Percentiles rank a stretch among this genome's conserved stretches.
Conservation (phyloP, 208 protist genomes). For the Ichthyophonus hoferi region DNA sequence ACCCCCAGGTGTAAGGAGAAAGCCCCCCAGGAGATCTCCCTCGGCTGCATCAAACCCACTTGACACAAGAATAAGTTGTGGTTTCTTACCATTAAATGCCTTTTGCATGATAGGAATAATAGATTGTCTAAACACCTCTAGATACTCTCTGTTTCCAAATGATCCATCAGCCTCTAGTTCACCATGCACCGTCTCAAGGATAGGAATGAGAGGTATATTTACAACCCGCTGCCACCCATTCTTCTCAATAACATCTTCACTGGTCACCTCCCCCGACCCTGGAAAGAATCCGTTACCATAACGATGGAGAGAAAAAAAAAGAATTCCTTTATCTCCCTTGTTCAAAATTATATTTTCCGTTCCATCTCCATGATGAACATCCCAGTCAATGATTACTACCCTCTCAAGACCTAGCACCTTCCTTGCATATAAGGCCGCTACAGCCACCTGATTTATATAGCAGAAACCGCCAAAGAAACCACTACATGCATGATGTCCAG, state of each 20-base stretch:
- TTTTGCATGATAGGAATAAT: constrained; percentile 76
- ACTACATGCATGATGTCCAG: constrained; percentile 1
- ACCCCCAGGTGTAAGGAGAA: constrained; percentile 35
- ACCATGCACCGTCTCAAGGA: constrained; percentile 66
- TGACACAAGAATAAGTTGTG: constrained; percentile 82
- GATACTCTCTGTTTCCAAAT: constrained; percentile 82
- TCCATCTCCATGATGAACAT: constrained; percentile 83
- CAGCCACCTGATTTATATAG: constrained; percentile 54
- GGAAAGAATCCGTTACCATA: constrained; percentile 62
- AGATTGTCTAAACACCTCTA: constrained; percentile 75
- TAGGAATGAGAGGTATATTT: constrained; percentile 72
- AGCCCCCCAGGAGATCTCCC: constrained; percentile 78
- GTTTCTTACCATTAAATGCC: constrained; percentile 59
- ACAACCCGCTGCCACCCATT: constrained; percentile 78
- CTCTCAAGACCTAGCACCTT: not conserved
- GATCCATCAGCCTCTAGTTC: constrained; percentile 27
- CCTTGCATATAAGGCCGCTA: constrained; percentile 34
- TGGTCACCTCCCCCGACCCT: not conserved
- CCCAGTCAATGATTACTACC: constrained; percentile 58
- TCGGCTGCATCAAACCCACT: constrained; percentile 85
- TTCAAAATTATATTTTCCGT: constrained; percentile 73
- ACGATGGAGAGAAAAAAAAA: constrained; percentile 85
- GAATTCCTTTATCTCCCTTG: constrained; percentile 52
- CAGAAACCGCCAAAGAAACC: constrained; percentile 40
- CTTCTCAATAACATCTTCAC: constrained; percentile 65